Evolutionary conservation across 2,329 filamentous ascomycete species (phyloP).

Genomic region (Aquanectria penicillioides): DNA sequence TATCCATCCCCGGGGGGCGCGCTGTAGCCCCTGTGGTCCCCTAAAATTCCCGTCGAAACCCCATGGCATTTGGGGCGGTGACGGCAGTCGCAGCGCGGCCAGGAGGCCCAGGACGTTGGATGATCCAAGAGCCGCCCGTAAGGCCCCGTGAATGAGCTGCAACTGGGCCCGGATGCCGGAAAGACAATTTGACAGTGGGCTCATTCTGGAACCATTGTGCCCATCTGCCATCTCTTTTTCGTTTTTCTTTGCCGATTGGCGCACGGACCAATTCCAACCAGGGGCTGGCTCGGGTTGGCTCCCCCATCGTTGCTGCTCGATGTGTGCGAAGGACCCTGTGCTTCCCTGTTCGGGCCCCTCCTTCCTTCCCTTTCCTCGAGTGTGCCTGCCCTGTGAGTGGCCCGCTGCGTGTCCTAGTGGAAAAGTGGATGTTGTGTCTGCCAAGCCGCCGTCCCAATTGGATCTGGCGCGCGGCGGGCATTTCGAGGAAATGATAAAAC

Average conservation of each 20-base stretch:
- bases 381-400: conserved; percentile 11
- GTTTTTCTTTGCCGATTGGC: conserved; percentile 18
- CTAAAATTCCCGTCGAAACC: conserved; percentile 39
- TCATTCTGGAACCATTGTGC: conserved; percentile 47
- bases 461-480: conserved; percentile 29
- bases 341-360: conserved; percentile 13
- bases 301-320: background rate
- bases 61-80: conserved; percentile 25
- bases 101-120: too few relatives aligned
- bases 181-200: conserved; percentile 45
- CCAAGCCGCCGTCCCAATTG: conserved; percentile 25
- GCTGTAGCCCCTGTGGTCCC: conserved; percentile 33
- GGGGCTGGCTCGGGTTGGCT: background rate
- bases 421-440: conserved; percentile 14
- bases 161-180: conserved; percentile 45
- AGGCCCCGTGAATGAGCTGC: conserved; percentile 22
- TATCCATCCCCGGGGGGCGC: conserved; percentile 22
- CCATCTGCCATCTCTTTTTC: conserved; percentile 28
- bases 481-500: conserved; percentile 44
- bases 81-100: conserved; percentile 8
- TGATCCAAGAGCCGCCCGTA: conserved; percentile 15
- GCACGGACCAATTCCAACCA: conserved; percentile 20
- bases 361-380: conserved; percentile 20
- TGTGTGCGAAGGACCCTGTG: conserved; percentile 13
- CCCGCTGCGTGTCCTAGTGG: conserved; percentile 8